Evolutionary conservation across 1,284 basidiomycete genomes (phyloP).

Genomic region (Fistulina hepatica): DNA sequence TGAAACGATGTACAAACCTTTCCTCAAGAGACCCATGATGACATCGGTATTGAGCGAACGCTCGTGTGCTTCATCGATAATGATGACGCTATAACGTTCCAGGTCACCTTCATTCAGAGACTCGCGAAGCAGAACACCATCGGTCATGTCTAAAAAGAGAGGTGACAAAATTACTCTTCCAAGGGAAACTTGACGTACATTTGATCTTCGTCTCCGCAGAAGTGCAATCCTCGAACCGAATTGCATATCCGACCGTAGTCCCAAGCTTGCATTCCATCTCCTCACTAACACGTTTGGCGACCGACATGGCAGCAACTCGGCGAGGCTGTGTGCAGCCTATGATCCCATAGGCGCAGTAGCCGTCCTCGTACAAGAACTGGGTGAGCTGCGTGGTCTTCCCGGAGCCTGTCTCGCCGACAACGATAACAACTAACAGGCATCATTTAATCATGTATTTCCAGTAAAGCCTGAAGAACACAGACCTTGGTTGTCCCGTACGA

Average conservation of each 20-base stretch:
- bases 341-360: conserved; percentile 80
- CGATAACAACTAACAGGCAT: conserved; percentile 60
- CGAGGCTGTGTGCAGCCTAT: conserved; percentile 95
- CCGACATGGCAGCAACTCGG: conserved; percentile 97
- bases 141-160: conserved; percentile 76
- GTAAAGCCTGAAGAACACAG: conserved; percentile 12
- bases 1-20: conserved; percentile 50
- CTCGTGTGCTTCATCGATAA: conserved; percentile 96
- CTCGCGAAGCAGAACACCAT: conserved; percentile 92
- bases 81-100: conserved; percentile 91
- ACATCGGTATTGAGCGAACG: conserved; percentile 94
- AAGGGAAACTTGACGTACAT: conserved; percentile 41
- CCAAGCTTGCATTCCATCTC: conserved; percentile 92
- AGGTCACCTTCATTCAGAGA: conserved; percentile 93
- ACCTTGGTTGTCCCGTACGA: conserved; percentile 95
- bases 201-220: conserved; percentile 90
- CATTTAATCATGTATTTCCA: background rate
- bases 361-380: conserved; percentile 93
- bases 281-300: conserved; percentile 96
- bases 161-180: conserved; percentile 5
- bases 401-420: conserved; percentile 93
- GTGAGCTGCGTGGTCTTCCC: conserved; percentile 91
- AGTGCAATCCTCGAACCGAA: conserved; percentile 97
- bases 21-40: conserved; percentile 88
- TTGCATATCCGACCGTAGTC: conserved; percentile 86